Evolutionary conservation across 257 asterid genomes (phyloP), one percentile per base, ranked within the genome.

Genomic region (Ophiorrhiza pumila): DNA sequence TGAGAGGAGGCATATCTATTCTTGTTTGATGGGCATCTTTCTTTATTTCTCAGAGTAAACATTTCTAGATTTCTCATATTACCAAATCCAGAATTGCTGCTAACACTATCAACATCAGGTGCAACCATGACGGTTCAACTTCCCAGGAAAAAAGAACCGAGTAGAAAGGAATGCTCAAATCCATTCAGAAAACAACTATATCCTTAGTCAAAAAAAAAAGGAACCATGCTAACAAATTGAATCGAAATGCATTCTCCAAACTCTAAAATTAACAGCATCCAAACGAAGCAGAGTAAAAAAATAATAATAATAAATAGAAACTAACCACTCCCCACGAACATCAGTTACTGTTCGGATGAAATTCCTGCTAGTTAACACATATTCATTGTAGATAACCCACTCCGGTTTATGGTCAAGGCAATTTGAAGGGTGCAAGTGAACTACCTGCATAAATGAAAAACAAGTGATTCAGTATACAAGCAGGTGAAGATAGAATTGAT

Each of bases 341-440:
- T 90, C 98, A 5, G 98, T 90, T 25, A 95, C 99, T 23, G 96
- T 95, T 11, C 98, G 96, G 35, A 95, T 95, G 83, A 90, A 95
- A 75, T 87, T 95, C 83, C 99, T 85, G 87, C 96, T 95, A 18
- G 97, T 91, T 14, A 95, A 86, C 50, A 95, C 98, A 67, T 91
- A 90, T 55, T 95, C 97, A 45, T 91, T 90, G 83, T 91, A 91
- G 68, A 95, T 95, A 67, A 90, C 98, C 99, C 99, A 95, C 79
- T 95, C 97, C 10, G 99, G 98, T 78, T 91, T 91, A 71, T 91
- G 98, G 79, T 91, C 99, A 76, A 95, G 80, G 84, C 99, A 91
- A 79, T 90, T 94, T 23, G 98, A 94, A 50, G 99, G 99, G 59
- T 94, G 99, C 70, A 94, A 80, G 76, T 90, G 97, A 68, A 94